phyloP scores from a whole-genome alignment of 83 land plant genomes.

The Thuja plicata region DNA sequence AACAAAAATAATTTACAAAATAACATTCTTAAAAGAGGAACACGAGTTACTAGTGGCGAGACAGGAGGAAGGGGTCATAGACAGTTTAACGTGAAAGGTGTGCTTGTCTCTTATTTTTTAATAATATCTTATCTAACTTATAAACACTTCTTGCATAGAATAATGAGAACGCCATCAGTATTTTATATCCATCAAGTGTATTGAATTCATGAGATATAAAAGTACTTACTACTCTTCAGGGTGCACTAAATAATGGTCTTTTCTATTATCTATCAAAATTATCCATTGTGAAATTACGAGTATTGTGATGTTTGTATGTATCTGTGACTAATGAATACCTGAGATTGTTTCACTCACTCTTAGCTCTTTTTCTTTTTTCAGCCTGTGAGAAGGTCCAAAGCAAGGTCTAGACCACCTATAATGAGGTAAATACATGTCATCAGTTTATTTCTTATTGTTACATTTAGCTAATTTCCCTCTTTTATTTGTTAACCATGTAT shows the following conservation, averaged over 20 bases:
- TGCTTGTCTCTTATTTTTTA: background rate
- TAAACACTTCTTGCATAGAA: background rate
- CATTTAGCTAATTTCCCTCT: background rate
- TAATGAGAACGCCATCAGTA: background rate
- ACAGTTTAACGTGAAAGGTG: conserved; percentile 97
- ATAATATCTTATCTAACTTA: background rate
- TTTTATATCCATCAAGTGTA: background rate
- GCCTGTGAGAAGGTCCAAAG: conserved; percentile 97
- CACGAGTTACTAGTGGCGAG: conserved; percentile 65
- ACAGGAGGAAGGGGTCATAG: conserved; percentile 88
- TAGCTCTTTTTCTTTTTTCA: conserved; percentile 24
- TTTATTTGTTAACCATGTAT: background rate
- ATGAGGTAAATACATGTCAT: conserved; percentile 63
- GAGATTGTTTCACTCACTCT: conserved; percentile 1
- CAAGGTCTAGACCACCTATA: conserved; percentile 94
- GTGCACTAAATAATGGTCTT: background rate
- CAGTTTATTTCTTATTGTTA: background rate
- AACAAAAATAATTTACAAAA: background rate
- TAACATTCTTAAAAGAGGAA: conserved; percentile 42
- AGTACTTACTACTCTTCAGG: background rate
- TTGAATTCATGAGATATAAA: background rate
- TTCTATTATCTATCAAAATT: background rate
- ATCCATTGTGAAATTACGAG: background rate
- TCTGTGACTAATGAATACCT: background rate
- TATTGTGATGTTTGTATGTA: background rate